Base-by-base conservation (phyloP, 768 basidiomycete genomes). In the Infundibulicybe gibba region DNA sequence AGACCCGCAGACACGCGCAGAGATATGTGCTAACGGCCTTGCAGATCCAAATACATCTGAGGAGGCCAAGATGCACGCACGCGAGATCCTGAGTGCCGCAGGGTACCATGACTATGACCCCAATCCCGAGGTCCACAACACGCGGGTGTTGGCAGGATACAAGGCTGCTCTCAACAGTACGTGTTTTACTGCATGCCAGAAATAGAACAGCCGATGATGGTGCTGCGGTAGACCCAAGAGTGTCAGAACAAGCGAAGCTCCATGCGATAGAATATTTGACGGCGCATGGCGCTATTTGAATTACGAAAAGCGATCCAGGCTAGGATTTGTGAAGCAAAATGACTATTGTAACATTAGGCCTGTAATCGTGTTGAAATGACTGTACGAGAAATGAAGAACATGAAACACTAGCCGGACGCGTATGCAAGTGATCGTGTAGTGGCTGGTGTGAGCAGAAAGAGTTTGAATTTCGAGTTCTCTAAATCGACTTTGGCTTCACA, bases 81-180 rank as follows among this genome's bases (percentile, higher is more conserved):
- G 68, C 21, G 80, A 80, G 50, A 70, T 81, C 30, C 66, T 83
- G 42, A 61, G 66, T 38, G 75, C 72, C 3, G 68, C 70, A 3
- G 78, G 71, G 0, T 67, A 73, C 40, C 48, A 53, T 1, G 43
- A 57, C 37, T 66, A 67, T 32, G 58, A 59, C 33, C 49, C 58
- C 0, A 48, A 48, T 17, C 64, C 55, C 0, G 66, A 72, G 51
- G 67, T 74, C 51, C 76, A 80, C 44, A 49, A 63, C 41, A 68
- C 55, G 2, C 76, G 72, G 32, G 77, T 81, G 35, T 55, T 77
- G 4, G 80, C 69, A 0, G 80, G 80, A 9, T 80, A 80, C 59
- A 81, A 82, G 50, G 78, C 80, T 21, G 71, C 80, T 1, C 54
- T 81, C 2, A 52, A 61, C 42, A 81, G 79, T 80, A 32, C 41